phyloP scores from a whole-genome alignment of 2,329 filamentous ascomycete genomes.

The Metarhizium album region DNA sequence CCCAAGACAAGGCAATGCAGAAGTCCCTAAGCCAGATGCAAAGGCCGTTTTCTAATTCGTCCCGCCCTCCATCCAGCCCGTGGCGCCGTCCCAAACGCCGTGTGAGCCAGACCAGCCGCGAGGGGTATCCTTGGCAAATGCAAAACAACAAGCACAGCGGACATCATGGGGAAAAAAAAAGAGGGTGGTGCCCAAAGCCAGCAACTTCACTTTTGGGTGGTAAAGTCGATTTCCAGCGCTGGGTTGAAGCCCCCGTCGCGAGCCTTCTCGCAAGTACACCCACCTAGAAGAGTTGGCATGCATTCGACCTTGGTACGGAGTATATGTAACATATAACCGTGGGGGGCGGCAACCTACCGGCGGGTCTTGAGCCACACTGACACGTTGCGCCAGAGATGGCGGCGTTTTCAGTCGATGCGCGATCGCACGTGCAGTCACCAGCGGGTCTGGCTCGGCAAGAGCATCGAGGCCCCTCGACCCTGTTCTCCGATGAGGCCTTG shows the following conservation, averaged over 20 bases:
- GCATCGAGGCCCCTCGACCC: slow-evolving; percentile 60
- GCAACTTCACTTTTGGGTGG: slow-evolving; percentile 46
- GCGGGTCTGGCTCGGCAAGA: slow-evolving; percentile 74
- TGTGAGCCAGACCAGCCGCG: neutral
- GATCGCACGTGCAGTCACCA: slow-evolving; percentile 72
- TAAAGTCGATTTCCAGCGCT: slow-evolving; percentile 75
- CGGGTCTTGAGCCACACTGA: slow-evolving; percentile 64
- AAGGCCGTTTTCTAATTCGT: too few relatives aligned
- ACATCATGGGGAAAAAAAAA: too few relatives aligned
- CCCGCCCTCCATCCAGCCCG: too few relatives aligned
- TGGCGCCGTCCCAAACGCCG: neutral
- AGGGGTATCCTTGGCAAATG: neutral
- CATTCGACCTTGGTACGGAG: too few relatives aligned
- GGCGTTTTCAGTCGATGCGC: slow-evolving; percentile 60
- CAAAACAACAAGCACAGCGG: neutral
- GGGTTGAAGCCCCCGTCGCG: slow-evolving; percentile 50
- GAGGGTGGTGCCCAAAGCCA: neutral
- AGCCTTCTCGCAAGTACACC: slow-evolving; percentile 76
- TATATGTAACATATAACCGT: too few relatives aligned
- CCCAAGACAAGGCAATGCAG: too few relatives aligned
- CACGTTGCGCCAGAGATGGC: slow-evolving; percentile 51
- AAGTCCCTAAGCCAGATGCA: too few relatives aligned
- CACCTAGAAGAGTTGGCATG: slow-evolving; percentile 32
- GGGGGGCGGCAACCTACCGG: slow-evolving; percentile 38
- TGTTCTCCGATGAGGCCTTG: slow-evolving; percentile 68